Percentiles rank a stretch among this genome's conserved stretches.
Evolutionary conservation across 208 protist species (phyloP).

Genomic region (Leishmania tropica): DNA sequence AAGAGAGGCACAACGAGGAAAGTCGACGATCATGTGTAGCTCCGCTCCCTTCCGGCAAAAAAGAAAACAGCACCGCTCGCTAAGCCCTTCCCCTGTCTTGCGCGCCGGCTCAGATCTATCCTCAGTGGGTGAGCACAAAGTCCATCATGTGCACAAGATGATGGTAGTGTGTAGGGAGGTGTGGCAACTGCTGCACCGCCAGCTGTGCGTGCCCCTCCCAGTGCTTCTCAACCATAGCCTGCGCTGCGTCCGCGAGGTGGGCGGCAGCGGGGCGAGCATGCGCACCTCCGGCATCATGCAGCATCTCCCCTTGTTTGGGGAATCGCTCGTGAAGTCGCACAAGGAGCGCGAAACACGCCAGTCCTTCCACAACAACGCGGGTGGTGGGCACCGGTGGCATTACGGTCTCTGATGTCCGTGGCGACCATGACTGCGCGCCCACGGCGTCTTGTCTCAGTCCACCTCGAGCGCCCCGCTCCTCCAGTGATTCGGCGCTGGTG

Average conservation of each 20-base stretch:
- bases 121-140: conserved; percentile 9
- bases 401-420: background rate
- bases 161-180: conserved; percentile 4
- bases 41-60: background rate
- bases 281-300: background rate
- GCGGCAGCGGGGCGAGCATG: background rate
- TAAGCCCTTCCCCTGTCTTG: background rate
- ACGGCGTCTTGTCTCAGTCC: background rate
- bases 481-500: background rate
- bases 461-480: background rate
- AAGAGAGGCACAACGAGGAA: background rate
- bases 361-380: conserved; percentile 15
- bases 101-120: background rate
- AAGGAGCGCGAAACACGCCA: background rate
- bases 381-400: conserved; percentile 2
- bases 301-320: background rate
- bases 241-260: background rate
- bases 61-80: background rate
- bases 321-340: conserved; percentile 6
- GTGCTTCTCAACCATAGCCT: conserved; percentile 6
- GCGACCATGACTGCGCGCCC: background rate
- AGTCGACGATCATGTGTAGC: background rate
- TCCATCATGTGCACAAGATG: conserved; percentile 13
- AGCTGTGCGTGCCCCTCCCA: conserved; percentile 16
- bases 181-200: background rate